A percentile compares a stretch with the other conserved stretches of the same genome.
phyloP scores from a whole-genome alignment of 306 rosid species.

The Rubus parviflorus region DNA sequence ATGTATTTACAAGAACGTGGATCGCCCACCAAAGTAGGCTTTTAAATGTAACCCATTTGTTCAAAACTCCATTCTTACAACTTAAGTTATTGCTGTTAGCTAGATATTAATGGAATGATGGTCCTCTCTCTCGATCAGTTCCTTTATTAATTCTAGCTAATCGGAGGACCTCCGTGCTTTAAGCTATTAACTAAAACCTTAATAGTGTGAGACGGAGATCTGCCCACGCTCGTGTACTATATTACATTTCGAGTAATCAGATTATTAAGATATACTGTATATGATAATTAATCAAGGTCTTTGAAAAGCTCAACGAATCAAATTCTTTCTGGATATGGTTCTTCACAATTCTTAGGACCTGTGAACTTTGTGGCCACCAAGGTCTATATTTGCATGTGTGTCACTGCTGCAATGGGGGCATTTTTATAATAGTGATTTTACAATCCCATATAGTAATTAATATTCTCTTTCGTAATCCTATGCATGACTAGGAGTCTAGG shows the following conservation, averaged over 20 bases:
- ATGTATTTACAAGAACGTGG: background rate
- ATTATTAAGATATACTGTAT: background rate
- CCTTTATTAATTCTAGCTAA: background rate
- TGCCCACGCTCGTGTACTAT: background rate
- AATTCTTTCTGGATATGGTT: conserved; percentile 26
- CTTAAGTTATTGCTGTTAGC: background rate
- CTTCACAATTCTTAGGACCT: conserved; percentile 19
- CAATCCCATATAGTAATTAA: background rate
- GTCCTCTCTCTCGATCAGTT: background rate
- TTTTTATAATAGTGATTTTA: background rate
- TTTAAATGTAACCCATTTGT: background rate
- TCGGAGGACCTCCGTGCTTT: background rate
- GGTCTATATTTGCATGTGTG: background rate
- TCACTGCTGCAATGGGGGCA: background rate
- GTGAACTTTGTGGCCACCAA: conserved; percentile 28
- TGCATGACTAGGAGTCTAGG: background rate
- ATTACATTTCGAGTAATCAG: background rate
- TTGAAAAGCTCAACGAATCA: conserved; percentile 42
- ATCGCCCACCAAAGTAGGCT: background rate
- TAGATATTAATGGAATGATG: background rate
- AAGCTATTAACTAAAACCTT: background rate
- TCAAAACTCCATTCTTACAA: background rate
- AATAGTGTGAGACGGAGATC: background rate
- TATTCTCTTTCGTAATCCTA: conserved; percentile 12
- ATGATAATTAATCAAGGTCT: background rate